phyloP scores from a whole-genome alignment of 768 basidiomycete species.

The Phanerochaete carnosa region DNA sequence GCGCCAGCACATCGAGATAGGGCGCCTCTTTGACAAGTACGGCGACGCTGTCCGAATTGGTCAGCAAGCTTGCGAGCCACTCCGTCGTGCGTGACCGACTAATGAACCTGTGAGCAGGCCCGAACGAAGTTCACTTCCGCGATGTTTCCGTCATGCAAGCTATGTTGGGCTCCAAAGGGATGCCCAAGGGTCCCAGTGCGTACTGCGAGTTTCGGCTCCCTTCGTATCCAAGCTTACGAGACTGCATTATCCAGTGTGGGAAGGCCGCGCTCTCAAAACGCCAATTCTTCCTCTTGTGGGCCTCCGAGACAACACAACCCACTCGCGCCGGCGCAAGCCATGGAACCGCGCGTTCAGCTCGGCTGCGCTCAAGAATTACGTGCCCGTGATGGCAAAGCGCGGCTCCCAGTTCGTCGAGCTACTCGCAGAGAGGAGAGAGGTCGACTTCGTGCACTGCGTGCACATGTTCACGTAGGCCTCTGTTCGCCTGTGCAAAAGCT shows the following conservation, averaged over 20 bases:
- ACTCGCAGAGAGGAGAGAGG: conserved; percentile 8
- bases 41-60: conserved; percentile 36
- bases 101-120: conserved; percentile 10
- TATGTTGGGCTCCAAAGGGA: conserved; percentile 11
- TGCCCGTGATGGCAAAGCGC: conserved; percentile 34
- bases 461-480: conserved; percentile 34
- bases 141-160: conserved; percentile 10
- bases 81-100: background rate
- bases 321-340: conserved; percentile 35
- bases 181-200: conserved; percentile 16
- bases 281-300: conserved; percentile 22
- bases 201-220: background rate
- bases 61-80: conserved; percentile 19
- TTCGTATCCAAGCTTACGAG: background rate
- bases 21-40: conserved; percentile 29
- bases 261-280: background rate
- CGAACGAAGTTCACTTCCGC: conserved; percentile 16
- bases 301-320: conserved; percentile 32
- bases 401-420: background rate
- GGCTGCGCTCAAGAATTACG: conserved; percentile 40
- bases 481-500: background rate
- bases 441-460: conserved; percentile 32
- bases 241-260: background rate
- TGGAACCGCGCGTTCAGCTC: conserved; percentile 42
- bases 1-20: conserved; percentile 23